Evolutionary conservation across 2,329 filamentous ascomycete species (phyloP).

Genomic region (Fusarium anguioides): DNA sequence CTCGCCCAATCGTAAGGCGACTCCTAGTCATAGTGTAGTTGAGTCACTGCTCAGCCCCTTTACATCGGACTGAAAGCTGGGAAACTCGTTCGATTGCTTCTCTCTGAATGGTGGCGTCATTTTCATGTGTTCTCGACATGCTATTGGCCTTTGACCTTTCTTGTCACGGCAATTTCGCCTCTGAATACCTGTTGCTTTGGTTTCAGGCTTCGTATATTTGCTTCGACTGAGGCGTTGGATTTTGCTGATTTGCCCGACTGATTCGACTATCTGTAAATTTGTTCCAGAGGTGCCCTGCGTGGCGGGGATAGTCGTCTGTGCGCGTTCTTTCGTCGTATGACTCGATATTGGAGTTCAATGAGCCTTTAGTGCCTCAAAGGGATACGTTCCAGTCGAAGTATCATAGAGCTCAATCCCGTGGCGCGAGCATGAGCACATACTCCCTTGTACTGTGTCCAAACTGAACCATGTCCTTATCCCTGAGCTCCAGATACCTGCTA

Average conservation of each 20-base stretch:
- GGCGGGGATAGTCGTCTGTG: no score
- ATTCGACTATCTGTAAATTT: background rate
- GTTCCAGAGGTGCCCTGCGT: background rate
- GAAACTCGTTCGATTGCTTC: background rate
- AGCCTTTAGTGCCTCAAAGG: background rate
- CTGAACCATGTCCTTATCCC: constrained; percentile 87
- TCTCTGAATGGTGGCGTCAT: background rate
- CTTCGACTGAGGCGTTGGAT: background rate
- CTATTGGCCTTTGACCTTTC: background rate
- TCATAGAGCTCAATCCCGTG: constrained; percentile 51
- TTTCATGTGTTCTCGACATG: background rate
- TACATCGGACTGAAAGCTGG: background rate
- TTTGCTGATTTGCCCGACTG: background rate
- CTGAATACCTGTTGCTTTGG: background rate
- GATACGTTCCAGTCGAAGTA: background rate
- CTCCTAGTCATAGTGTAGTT: background rate
- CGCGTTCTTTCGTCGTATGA: background rate
- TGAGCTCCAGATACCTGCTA: constrained; percentile 85
- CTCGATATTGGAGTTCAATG: background rate
- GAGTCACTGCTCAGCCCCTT: background rate
- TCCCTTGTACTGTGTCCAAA: constrained; percentile 91
- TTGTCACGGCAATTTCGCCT: background rate
- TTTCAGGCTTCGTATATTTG: background rate
- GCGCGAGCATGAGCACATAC: constrained; percentile 91
- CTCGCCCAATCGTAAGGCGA: background rate